phyloP scores from a whole-genome alignment of 345 rosid genomes.

The Aquilaria malaccensis region DNA sequence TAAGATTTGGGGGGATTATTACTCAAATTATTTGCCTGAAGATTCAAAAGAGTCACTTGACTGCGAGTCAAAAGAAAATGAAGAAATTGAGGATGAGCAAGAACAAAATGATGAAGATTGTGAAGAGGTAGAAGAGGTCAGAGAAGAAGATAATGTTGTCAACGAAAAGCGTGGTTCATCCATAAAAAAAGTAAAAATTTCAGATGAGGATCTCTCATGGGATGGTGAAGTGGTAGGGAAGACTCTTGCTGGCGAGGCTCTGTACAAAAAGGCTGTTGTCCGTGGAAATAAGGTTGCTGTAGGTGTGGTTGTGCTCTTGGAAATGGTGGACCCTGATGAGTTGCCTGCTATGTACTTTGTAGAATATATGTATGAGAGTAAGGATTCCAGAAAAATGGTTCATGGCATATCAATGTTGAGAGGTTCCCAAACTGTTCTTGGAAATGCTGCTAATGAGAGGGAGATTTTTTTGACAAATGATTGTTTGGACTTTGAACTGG shows the following conservation, averaged over 20 bases:
- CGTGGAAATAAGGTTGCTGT: constrained; percentile 40
- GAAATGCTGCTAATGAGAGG: constrained; percentile 50
- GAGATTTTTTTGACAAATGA: constrained; percentile 53
- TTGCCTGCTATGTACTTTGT: constrained; percentile 45
- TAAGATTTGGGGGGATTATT: constrained; percentile 84
- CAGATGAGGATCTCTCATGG: constrained; percentile 43
- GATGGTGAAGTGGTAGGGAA: constrained; percentile 33
- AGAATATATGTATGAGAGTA: constrained; percentile 54
- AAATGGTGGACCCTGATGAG: constrained; percentile 31
- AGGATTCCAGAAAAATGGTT: constrained; percentile 40
- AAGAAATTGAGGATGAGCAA: constrained; percentile 32
- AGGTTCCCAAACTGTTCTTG: constrained; percentile 57
- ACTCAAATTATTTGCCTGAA: constrained; percentile 54
- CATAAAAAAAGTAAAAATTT: constrained; percentile 15
- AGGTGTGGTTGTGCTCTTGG: constrained; percentile 41
- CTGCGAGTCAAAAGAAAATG: constrained; percentile 32
- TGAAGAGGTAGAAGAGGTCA: constrained; percentile 30
- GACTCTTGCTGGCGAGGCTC: constrained; percentile 34
- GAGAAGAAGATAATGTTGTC: constrained; percentile 17
- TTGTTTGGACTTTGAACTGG: constrained; percentile 39
- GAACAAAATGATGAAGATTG: constrained; percentile 37
- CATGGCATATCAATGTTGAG: constrained; percentile 51
- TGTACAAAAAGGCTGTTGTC: constrained; percentile 42
- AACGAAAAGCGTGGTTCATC: constrained; percentile 11
- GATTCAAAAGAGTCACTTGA: constrained; percentile 26